Evolutionary conservation across 1,284 basidiomycete species (phyloP).

Genomic region (Tilletia indica): DNA sequence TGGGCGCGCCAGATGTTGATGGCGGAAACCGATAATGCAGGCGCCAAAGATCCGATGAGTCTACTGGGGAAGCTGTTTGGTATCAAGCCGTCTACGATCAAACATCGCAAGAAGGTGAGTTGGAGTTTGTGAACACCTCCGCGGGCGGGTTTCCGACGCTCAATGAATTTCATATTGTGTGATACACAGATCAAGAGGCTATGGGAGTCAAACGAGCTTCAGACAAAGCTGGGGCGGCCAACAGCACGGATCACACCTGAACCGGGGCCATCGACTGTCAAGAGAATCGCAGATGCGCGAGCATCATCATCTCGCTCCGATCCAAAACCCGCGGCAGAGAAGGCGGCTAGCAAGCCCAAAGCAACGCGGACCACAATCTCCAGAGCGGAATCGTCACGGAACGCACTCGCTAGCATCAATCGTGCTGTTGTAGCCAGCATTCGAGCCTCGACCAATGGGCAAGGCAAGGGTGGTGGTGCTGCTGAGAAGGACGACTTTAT

Average conservation of each 20-base stretch:
- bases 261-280: slow-evolving; percentile 3
- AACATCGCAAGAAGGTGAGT: slow-evolving; percentile 37
- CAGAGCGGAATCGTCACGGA: background rate
- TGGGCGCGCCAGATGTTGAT: slow-evolving; percentile 30
- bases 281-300: background rate
- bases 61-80: slow-evolving; percentile 77
- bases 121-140: background rate
- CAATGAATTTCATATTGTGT: too few species aligned
- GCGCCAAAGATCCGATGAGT: slow-evolving; percentile 62
- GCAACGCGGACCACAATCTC: too few species aligned
- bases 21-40: background rate
- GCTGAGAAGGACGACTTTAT: background rate
- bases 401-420: background rate
- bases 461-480: background rate
- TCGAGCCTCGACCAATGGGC: background rate
- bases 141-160: background rate
- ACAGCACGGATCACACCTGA: background rate
- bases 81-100: slow-evolving; percentile 73
- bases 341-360: too few species aligned
- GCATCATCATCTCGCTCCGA: background rate
- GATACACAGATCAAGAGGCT: background rate
- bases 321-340: background rate
- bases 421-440: slow-evolving; percentile 3
- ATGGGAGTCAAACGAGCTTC: slow-evolving; percentile 16
- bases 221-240: background rate